Evolutionary conservation across 306 rosid species (phyloP), one percentile per base, ranked within the genome.

Genomic region (Vigna hirtella): DNA sequence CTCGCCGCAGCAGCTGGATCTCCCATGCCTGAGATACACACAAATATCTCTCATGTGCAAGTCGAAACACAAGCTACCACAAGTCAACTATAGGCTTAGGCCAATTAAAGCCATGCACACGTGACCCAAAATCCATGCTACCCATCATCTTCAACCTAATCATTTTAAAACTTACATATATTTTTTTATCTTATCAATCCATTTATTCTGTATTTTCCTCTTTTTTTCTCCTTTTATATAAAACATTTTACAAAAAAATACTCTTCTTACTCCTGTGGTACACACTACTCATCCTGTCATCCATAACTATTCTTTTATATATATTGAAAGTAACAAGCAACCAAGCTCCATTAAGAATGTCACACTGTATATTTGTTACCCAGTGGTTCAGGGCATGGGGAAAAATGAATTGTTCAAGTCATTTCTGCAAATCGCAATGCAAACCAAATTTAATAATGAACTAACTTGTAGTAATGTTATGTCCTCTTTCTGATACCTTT

Each of bases 81-180:
- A 65, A 71, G 53, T 76, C 50, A 65, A 57, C 73, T 43, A 26
- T 49, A n/a, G 50, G 45, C 20, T 32, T 72, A 59, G 49, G 5
- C 79, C 74, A 80, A 65, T 62, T 66, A 70, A 83, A 66, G 79
- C 96, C 97, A 90, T 91, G 96, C 98, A 89, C 90, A 90, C 96
- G 93, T 90, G 66, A 30, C 72, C 61, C 20, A 17, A 77, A 40
- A 59, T 40, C 14, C 34, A 68, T 55, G 76, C 34, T 38, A 62
- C 49, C 58, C 76, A 22, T 63, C 34, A 9, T 42, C 47, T 42
- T 42, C 47, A 42, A 42, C 47, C 47, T 42, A 42, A 42, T 42
- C 10, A 42, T 9, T 42, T 42, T 42, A 2, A 42, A 42, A 42
- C 4, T 42, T 9, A 2, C 9, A 42, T 42, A 42, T 42, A 9